Evolutionary conservation across 257 asterid genomes (phyloP), one percentile per base, ranked within the genome.

Genomic region (Cordia subcordata): DNA sequence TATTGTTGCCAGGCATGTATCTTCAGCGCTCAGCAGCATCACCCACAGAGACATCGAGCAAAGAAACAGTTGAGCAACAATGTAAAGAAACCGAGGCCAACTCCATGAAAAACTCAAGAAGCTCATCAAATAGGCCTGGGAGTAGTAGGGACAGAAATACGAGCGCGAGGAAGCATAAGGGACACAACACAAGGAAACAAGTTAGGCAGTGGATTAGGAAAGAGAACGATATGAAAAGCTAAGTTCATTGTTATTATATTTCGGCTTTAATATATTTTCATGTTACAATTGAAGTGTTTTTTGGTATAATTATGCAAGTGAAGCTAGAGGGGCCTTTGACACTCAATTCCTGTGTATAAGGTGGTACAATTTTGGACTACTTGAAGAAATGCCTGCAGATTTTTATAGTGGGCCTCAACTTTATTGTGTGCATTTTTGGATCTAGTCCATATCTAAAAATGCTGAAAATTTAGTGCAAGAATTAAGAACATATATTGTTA

Each of bases 1-100:
- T 92, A 44, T 66, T 88, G 50, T 46, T 76, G 67, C 96, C 96
- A 0, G 96, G 99, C 38, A 69, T 86, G 82, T 88, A 74, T 80
- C 94, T 88, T 76, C 95, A 90, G 13, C 88, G 54, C 68, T 49
- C 91, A 42, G 79, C 65, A 5, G 39, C 69, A 61, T 12, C 66
- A 47, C 85, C 86, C 62, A 20, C 85, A 11, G 58, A 79, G 14
- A 77, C 71, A 16, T 37, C 71, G 8, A 76, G 71, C 14, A 51
- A 53, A 47, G 59, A 55, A 68, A 20, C 57, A 15, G 38, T 19
- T 12, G 57, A 53, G 39, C 57, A 70, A 21, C 72, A 55, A 68
- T 54, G 62, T 47, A 63, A 53, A 53, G 75, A 62, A 57, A 23
- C 51, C 23, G 70, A 65, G 10, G 65, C 45, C n/a, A 74, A 70